Evolutionary conservation across 805 yeast species (phyloP).

Genomic region (Wickerhamiella parazyma): DNA sequence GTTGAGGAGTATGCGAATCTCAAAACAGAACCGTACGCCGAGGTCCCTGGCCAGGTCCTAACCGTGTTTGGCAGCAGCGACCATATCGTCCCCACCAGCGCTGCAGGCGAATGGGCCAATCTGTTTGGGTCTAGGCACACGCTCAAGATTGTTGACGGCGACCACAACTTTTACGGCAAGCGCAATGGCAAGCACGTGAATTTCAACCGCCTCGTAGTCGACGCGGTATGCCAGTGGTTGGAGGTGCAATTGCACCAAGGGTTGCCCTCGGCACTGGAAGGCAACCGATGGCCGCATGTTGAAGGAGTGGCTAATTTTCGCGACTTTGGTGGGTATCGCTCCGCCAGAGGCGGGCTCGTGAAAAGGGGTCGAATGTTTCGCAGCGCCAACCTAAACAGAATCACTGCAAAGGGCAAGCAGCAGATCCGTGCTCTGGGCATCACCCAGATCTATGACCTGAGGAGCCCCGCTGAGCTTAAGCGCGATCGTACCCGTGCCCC

Average conservation of each 20-base stretch:
- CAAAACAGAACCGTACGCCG: neutral
- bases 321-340: slow-evolving; percentile 64
- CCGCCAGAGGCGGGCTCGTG: slow-evolving; percentile 21
- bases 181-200: slow-evolving; percentile 31
- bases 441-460: slow-evolving; percentile 48
- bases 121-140: slow-evolving; percentile 43
- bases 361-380: slow-evolving; percentile 46
- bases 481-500: slow-evolving; percentile 30
- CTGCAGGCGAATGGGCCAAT: slow-evolving; percentile 46
- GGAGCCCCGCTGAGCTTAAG: slow-evolving; percentile 42
- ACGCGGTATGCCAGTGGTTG: slow-evolving; percentile 35
- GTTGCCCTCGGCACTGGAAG: slow-evolving; percentile 36
- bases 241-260: slow-evolving; percentile 37
- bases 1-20: slow-evolving; percentile 29
- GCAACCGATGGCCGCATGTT: slow-evolving; percentile 43
- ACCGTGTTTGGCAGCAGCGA: slow-evolving; percentile 65
- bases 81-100: slow-evolving; percentile 49
- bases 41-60: slow-evolving; percentile 37
- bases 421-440: slow-evolving; percentile 35
- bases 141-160: slow-evolving; percentile 51
- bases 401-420: slow-evolving; percentile 38
- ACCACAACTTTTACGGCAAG: slow-evolving; percentile 58
- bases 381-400: slow-evolving; percentile 43
- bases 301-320: slow-evolving; percentile 64
- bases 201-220: slow-evolving; percentile 42